These are phyloP conservation scores for Micractinium conductrix DNA, from an alignment of 139 green algal genomes.

Conservation along the genomic window DNA sequence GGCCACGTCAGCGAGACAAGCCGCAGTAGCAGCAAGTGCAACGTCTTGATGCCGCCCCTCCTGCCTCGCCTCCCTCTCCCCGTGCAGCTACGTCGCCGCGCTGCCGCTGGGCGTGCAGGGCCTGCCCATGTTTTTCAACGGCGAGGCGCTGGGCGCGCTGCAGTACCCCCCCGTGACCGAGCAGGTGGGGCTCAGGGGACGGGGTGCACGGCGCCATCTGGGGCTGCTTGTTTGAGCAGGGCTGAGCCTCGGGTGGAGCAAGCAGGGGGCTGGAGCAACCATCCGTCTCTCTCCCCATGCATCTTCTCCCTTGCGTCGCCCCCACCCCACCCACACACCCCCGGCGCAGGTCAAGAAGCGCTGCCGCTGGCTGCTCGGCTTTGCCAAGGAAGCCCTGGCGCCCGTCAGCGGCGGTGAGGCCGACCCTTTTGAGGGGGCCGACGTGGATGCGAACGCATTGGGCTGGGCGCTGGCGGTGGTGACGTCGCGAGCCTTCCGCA, in stretches of 20 bases:
- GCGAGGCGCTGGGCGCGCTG: slow-evolving; percentile 59
- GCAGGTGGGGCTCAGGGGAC: slow-evolving; percentile 53
- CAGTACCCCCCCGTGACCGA: slow-evolving; percentile 78
- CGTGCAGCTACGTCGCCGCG: too few species aligned
- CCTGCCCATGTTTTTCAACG: slow-evolving; percentile 82
- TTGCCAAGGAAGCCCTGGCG: slow-evolving; percentile 61
- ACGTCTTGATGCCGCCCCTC: too few species aligned
- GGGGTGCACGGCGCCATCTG: too few species aligned
- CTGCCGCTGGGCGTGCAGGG: slow-evolving; percentile 53
- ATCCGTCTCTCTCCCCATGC: background rate
- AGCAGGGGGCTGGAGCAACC: background rate
- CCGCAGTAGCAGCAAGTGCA: too few species aligned
- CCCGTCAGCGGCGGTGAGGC: slow-evolving; percentile 49
- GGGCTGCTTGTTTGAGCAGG: background rate
- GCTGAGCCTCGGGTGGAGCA: too few species aligned
- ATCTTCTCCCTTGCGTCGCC: background rate
- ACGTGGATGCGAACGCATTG: slow-evolving; percentile 76
- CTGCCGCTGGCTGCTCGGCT: slow-evolving; percentile 72
- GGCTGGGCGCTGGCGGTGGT: slow-evolving; percentile 82
- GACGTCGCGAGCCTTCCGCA: slow-evolving; percentile 78
- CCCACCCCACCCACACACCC: background rate
- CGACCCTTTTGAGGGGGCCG: slow-evolving; percentile 68
- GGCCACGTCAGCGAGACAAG: too few species aligned
- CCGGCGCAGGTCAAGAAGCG: slow-evolving; percentile 65
- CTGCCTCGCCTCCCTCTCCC: too few species aligned